Evolutionary conservation across 176 grass and related monocot species (phyloP).

Genomic region (Areca catechu): DNA sequence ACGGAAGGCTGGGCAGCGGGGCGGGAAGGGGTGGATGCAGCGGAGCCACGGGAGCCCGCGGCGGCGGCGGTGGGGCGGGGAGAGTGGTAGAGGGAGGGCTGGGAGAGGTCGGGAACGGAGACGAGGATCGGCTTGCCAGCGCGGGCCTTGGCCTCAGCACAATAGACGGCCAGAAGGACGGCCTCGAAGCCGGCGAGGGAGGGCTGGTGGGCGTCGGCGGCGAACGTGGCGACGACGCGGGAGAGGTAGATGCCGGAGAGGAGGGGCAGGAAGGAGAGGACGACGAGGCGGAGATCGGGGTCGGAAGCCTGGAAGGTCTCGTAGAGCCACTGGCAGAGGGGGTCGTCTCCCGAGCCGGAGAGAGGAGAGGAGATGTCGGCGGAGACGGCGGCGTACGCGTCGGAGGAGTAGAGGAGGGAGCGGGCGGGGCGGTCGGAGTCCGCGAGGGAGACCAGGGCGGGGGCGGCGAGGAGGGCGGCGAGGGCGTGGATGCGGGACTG

Average conservation of each 20-base stretch:
- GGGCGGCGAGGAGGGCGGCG: constrained; percentile 38
- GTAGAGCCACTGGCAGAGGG: constrained; percentile 92
- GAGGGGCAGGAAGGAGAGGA: constrained; percentile 79
- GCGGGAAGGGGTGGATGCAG: constrained; percentile 30
- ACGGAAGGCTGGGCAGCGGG: constrained; percentile 34
- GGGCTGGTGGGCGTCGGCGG: constrained; percentile 3
- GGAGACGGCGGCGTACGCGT: constrained; percentile 53
- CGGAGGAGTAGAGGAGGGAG: constrained; percentile 60
- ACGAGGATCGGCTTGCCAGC: constrained; percentile 76
- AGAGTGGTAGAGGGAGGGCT: constrained; percentile 5
- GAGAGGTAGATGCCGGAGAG: constrained; percentile 78
- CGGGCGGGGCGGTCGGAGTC: constrained; percentile 77
- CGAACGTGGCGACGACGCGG: constrained; percentile 46
- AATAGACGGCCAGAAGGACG: constrained; percentile 87
- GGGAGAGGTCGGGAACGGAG: constrained; percentile 77
- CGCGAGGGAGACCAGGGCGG: constrained; percentile 58
- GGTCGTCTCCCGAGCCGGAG: constrained; percentile 73
- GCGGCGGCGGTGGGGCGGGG: constrained; percentile 13
- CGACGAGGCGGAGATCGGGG: constrained; percentile 81
- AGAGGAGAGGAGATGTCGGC: constrained; percentile 33
- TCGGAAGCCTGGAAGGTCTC: constrained; percentile 83
- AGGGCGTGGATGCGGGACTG: constrained; percentile 68
- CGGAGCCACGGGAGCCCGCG: background rate
- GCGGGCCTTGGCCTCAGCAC: constrained; percentile 64
- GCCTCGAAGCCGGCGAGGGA: constrained; percentile 87